A percentile compares a stretch with the other conserved stretches of the same genome.
Evolutionary conservation across 225 moss, liverwort and hornwort species (phyloP).

Genomic region (Physcomitrellopsis africana): DNA sequence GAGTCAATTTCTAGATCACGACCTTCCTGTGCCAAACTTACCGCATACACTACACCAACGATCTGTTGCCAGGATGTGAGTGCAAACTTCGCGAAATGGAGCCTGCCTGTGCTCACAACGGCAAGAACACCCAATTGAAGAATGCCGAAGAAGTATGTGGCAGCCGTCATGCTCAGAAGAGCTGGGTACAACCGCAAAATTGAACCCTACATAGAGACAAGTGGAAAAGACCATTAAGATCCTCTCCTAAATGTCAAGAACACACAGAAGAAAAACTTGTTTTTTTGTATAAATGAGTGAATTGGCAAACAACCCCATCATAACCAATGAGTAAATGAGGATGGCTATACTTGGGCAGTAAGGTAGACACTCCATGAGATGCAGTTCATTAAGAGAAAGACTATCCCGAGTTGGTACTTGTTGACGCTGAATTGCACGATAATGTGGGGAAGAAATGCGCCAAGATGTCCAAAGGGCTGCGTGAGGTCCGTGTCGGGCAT

Average conservation of each 20-base stretch:
- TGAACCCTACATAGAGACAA: slow-evolving; percentile 29
- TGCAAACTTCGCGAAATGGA: slow-evolving; percentile 38
- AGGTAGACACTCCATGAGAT: slow-evolving; percentile 41
- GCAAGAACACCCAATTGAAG: slow-evolving; percentile 42
- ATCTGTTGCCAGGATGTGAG: slow-evolving; percentile 38
- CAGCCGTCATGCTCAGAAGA: slow-evolving; percentile 33
- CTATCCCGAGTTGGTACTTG: slow-evolving; percentile 35
- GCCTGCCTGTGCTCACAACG: slow-evolving; percentile 37
- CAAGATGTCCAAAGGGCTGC: slow-evolving; percentile 31
- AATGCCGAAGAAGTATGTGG: slow-evolving; percentile 44
- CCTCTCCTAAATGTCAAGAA: too few relatives aligned
- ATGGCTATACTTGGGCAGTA: neutral
- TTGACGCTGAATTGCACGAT: slow-evolving; percentile 33
- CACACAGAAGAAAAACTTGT: too few relatives aligned
- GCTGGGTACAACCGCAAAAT: slow-evolving; percentile 43
- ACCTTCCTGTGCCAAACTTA: slow-evolving; percentile 1
- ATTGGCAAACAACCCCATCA: too few relatives aligned
- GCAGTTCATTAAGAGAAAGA: slow-evolving; percentile 42
- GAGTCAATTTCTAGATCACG: too few relatives aligned
- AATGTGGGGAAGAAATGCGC: slow-evolving; percentile 21
- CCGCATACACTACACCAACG: slow-evolving; percentile 45
- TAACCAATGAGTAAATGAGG: too few relatives aligned
- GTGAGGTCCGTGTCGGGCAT: slow-evolving; percentile 17
- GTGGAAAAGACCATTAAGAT: too few relatives aligned
- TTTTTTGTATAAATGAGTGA: too few relatives aligned